Evolutionary conservation across 306 rosid species (phyloP).

Genomic region (Cicer pinnatifidum): DNA sequence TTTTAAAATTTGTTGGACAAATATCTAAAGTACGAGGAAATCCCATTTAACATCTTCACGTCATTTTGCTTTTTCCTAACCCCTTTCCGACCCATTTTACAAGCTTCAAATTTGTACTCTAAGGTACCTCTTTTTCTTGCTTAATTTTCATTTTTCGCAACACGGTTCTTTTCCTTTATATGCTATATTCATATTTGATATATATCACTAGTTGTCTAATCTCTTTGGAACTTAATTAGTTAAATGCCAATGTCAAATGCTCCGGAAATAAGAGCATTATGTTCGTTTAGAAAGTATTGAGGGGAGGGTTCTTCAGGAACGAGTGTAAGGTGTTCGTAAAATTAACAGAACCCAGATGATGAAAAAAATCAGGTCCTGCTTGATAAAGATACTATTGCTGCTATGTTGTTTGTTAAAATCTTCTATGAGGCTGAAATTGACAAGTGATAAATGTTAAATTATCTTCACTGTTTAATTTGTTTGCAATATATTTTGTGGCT

Average conservation of each 20-base stretch:
- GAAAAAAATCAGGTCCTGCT: background rate
- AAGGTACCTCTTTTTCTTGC: constrained; percentile 36
- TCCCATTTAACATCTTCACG: too few species aligned
- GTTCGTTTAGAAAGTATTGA: background rate
- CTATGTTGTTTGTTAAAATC: background rate
- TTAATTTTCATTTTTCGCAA: constrained; percentile 12
- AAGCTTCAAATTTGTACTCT: constrained; percentile 15
- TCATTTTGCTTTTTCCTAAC: too few species aligned
- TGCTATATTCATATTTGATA: background rate
- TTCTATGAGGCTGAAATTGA: background rate
- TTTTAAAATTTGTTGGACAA: too few species aligned
- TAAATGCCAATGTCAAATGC: background rate
- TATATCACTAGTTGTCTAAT: background rate
- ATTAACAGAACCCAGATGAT: constrained; percentile 6
- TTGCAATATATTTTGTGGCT: constrained; percentile 16
- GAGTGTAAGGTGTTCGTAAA: constrained; percentile 35
- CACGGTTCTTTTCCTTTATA: background rate
- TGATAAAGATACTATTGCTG: background rate
- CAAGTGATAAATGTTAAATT: background rate
- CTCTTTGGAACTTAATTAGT: background rate
- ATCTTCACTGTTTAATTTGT: constrained; percentile 14
- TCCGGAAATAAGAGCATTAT: background rate
- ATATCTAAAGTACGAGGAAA: too few species aligned
- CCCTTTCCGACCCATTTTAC: background rate
- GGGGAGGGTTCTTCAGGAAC: constrained; percentile 6